A percentile compares a stretch with the other conserved stretches of the same genome.
Evolutionary conservation across 805 yeast species (phyloP).

Genomic region (Brettanomyces sp.): DNA sequence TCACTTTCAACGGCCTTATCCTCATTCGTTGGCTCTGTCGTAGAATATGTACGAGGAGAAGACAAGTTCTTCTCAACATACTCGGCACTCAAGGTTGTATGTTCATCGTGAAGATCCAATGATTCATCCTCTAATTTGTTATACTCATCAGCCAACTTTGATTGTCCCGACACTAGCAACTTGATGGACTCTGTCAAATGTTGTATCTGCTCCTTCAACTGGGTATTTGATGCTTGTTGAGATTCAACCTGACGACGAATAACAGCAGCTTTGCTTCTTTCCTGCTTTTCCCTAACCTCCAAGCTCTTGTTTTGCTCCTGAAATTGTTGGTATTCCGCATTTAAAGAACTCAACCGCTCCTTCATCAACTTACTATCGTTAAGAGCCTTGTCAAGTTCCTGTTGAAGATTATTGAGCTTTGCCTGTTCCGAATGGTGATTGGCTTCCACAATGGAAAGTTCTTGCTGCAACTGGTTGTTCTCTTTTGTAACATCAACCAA

Average conservation of each 20-base stretch:
- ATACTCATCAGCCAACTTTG: conserved; percentile 13
- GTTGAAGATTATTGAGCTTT: conserved; percentile 51
- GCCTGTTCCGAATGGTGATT: conserved; percentile 61
- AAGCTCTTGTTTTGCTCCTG: conserved; percentile 45
- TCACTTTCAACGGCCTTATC: conserved; percentile 1
- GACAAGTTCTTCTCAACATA: conserved; percentile 23
- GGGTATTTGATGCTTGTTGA: conserved; percentile 36
- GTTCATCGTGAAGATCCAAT: conserved; percentile 28
- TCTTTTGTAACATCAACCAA: conserved; percentile 55
- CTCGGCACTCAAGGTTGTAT: conserved; percentile 23
- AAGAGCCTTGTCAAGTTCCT: conserved; percentile 57
- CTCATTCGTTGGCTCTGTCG: conserved; percentile 15
- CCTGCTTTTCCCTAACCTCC: conserved; percentile 48
- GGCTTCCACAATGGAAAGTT: conserved; percentile 70
- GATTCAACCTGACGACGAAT: conserved; percentile 63
- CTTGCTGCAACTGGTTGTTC: conserved; percentile 59
- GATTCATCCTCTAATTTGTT: conserved; percentile 29
- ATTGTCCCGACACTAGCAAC: conserved; percentile 19
- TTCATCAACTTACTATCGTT: conserved; percentile 55
- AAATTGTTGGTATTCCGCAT: conserved; percentile 55
- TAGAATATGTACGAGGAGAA: conserved; percentile 21
- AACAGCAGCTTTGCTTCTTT: conserved; percentile 54
- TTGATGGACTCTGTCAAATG: conserved; percentile 16
- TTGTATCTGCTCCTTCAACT: conserved; percentile 19
- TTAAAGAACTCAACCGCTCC: conserved; percentile 57